These are phyloP conservation scores for Coemansia sp. DNA, from an alignment of 192 early-diverging fungal genomes.

Conservation along the genomic window DNA sequence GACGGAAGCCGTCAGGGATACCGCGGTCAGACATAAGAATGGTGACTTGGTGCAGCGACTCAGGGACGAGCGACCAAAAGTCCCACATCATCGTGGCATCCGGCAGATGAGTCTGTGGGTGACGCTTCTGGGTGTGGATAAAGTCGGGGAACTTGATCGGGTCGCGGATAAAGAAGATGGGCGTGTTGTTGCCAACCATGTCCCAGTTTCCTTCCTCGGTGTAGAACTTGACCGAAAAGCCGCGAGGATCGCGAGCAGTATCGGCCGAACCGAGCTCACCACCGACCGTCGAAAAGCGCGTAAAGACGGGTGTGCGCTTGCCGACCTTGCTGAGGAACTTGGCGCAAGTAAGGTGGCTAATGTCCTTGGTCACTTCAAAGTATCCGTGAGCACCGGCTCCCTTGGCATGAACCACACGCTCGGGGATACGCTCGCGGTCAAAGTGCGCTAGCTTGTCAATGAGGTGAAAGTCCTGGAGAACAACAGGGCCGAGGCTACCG, in stretches of 20 bases:
- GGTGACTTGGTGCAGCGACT: conserved; percentile 77
- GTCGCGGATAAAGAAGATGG: conserved; percentile 82
- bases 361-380: conserved; percentile 77
- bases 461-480: conserved; percentile 73
- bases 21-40: conserved; percentile 84
- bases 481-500: conserved; percentile 64
- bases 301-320: conserved; percentile 79
- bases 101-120: conserved; percentile 73
- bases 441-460: conserved; percentile 83
- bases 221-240: conserved; percentile 84
- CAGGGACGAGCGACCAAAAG: conserved; percentile 74
- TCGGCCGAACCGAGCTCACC: conserved; percentile 76
- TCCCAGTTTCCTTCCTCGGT: conserved; percentile 88
- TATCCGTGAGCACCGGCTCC: conserved; percentile 82
- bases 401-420: conserved; percentile 86
- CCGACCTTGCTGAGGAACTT: conserved; percentile 70
- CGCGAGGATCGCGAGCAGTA: conserved; percentile 78
- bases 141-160: conserved; percentile 81
- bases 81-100: conserved; percentile 77
- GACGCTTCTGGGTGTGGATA: conserved; percentile 82
- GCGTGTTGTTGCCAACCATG: conserved; percentile 85
- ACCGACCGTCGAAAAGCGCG: conserved; percentile 78
- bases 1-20: conserved; percentile 75
- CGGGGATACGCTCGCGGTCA: conserved; percentile 83
- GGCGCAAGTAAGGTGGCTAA: conserved; percentile 69